Base-by-base conservation (phyloP, 2,329 filamentous ascomycete species). In the Calcarisporium arbuscula region DNA sequence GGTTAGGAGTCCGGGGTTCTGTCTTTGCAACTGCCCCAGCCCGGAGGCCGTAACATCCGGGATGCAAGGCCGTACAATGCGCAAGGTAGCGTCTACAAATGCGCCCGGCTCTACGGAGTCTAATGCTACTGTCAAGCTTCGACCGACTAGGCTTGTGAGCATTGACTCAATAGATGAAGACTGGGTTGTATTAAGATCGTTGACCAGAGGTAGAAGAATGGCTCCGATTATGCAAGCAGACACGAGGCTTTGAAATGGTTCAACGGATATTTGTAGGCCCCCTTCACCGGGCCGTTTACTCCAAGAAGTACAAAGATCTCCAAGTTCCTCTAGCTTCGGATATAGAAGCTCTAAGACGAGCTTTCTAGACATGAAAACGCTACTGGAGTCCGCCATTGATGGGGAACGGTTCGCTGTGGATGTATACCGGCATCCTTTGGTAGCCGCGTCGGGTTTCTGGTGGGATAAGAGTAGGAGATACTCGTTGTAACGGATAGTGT, bases 401-500 rank as follows among this genome's bases (percentile, higher is more conserved):
- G 44, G 34, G 15, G 42, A 30, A 11, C 39, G 38, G 21, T 38
- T 42, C 4, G 17, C 26, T 3, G 28, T 37, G 5, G 41, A 37
- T 14, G 28, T 26, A 4, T 35, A 39, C 19, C 33, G 33, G 11
- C 40, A 32, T 9, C 27, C 26, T 21, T 22, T 20, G 5, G 27
- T 23, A 11, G 20, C 21, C 5, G 30, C 15, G 2, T 23, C 27
- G 6, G 30, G 20, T 12, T 28, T 18, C 11, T 48, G 31, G 16
- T 45, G 54, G 2, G 68, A 61, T 9, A 80, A 56, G 2, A 80
- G 61, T 3, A 81, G 58, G 5, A 80, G 59, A 41, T 80, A 82
- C 29, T 65, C 60, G 23, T 70, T 62, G 39, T 74, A 60, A 6
- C 54, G 47, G 28, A 65, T 60, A 9, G 60, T 62, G 27, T 67